phyloP scores from a whole-genome alignment of 2,329 filamentous ascomycete species.

The Fusarium fujikuroi region DNA sequence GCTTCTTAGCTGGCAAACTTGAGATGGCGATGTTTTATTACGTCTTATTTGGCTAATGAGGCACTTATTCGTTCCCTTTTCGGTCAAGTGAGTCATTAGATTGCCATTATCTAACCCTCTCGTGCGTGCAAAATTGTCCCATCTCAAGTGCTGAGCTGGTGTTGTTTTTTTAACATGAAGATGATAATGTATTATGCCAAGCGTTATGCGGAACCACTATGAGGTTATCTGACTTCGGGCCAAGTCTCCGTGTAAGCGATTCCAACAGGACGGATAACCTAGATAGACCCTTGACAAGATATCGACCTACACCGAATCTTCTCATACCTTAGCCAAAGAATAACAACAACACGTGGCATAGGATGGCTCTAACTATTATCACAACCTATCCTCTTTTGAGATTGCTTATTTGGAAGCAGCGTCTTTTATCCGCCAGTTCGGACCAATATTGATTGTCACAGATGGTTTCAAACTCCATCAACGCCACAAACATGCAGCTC shows the following conservation, averaged over 20 bases:
- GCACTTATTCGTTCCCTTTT: neutral
- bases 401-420: neutral
- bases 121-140: neutral
- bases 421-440: constrained; percentile 26
- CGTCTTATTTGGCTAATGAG: constrained; percentile 17
- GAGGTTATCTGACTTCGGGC: constrained; percentile 6
- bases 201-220: constrained; percentile 28
- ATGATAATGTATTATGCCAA: neutral
- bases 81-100: constrained; percentile 13
- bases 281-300: constrained; percentile 13
- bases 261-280: neutral
- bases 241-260: constrained; percentile 11
- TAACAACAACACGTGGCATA: constrained; percentile 4
- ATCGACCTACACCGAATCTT: neutral
- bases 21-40: constrained; percentile 7
- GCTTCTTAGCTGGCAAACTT: neutral
- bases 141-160: neutral
- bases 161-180: neutral
- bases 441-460: constrained; percentile 6
- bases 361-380: constrained; percentile 3
- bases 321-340: neutral
- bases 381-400: neutral
- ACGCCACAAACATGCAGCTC: constrained; percentile 11
- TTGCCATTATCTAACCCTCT: neutral
- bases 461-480: constrained; percentile 6